Evolutionary conservation across 352 stramenopile genomes (phyloP), one percentile per base, ranked within the genome.

Genomic region (Pythium monospermum): DNA sequence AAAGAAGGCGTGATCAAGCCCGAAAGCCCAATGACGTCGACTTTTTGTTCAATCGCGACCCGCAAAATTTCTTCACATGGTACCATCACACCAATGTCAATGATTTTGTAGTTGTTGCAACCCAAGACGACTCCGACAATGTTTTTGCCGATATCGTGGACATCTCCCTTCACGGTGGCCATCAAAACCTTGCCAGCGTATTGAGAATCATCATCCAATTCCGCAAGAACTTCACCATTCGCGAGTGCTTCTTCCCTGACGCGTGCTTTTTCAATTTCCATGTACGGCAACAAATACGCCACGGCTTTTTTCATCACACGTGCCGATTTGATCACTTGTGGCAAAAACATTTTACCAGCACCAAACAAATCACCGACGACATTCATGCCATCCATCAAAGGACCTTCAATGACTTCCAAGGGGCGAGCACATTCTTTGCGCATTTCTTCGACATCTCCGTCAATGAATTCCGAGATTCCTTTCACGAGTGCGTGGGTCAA

Each of bases 81-180:
- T 40, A 91, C 84, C 96, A 99, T 99, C 27, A 99, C 96, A 49
- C 96, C 96, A 59, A 98, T 89, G 69, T 99, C 96, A 27, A 87
- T 87, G 57, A 85, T 94, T 71, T 98, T 98, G 83, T 96, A 99
- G 63, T 98, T 99, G 77, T 99, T 99, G 73, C 96, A 99, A 26
- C 95, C 95, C 19, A 99, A 75, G 41, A 99, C 95, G 48, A 99
- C 95, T 37, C 91, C 87, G 32, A 98, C 95, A 81, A 99, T 99
- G 74, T 99, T 99, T 68, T 99, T 99, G 50, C 96, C 96, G 61
- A 99, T 99, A 62, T 99, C 96, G 70, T 99, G 96, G 19, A 99
- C 96, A 67, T 99, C 96, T 50, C 96, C 96, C 67, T 98, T 98
- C 3, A 99, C 96, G 12, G 96, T 99, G n/a, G 96, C 96, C 68